phyloP scores from a whole-genome alignment of 345 rosid species.

The Triadica sebifera region DNA sequence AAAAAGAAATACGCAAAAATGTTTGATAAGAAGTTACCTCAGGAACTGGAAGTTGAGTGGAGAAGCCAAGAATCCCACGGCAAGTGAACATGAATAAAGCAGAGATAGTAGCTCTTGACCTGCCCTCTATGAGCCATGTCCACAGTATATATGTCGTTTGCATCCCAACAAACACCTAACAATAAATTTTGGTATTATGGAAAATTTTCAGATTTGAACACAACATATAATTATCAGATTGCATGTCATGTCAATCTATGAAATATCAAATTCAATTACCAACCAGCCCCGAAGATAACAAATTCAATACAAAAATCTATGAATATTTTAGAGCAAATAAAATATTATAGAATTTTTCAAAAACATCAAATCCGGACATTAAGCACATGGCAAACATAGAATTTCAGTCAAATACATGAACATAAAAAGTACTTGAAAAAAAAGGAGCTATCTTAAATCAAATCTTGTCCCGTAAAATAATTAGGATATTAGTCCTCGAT shows the following conservation, averaged over 20 bases:
- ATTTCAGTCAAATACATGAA: not conserved
- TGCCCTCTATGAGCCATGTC: constrained; percentile 83
- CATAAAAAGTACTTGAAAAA: not conserved
- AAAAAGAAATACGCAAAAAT: not conserved
- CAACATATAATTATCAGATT: not conserved
- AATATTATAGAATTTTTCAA: not conserved
- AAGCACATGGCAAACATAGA: not conserved
- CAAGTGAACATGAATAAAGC: constrained; percentile 95
- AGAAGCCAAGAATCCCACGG: constrained; percentile 89
- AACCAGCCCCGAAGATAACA: not conserved
- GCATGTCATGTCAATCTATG: not conserved
- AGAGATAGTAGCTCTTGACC: constrained; percentile 76
- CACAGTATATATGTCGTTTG: constrained; percentile 75
- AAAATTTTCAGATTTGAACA: not conserved
- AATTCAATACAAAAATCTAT: too few species aligned
- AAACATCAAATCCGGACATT: not conserved
- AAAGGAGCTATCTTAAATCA: not conserved
- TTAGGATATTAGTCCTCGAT: not conserved
- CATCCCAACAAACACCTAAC: constrained; percentile 80
- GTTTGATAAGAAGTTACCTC: constrained; percentile 38
- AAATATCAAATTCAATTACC: constrained; percentile 5
- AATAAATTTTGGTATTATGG: not conserved
- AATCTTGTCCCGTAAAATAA: too few species aligned
- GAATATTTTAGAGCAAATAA: not conserved
- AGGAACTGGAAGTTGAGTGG: constrained; percentile 93